Evolutionary conservation across 2,329 filamentous ascomycete genomes (phyloP).

Genomic region (Mycocentrospora acerina): DNA sequence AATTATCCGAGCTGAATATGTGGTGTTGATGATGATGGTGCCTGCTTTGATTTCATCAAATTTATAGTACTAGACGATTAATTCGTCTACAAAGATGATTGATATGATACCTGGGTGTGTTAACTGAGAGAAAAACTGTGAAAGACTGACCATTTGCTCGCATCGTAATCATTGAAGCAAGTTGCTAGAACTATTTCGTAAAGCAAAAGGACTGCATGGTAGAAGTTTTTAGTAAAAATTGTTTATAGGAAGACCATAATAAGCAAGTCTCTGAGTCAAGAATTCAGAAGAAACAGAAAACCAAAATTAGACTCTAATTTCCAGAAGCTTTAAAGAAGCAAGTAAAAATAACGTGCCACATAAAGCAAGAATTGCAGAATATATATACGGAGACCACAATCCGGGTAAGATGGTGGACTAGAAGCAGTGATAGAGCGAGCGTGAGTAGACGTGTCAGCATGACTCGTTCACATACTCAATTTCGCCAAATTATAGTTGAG

Average conservation of each 20-base stretch:
- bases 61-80: slow-evolving; percentile 5
- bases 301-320: too few relatives aligned
- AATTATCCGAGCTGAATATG: slow-evolving; percentile 5
- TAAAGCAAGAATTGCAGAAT: too few relatives aligned
- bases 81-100: slow-evolving; percentile 5
- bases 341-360: too few relatives aligned
- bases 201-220: slow-evolving; percentile 8
- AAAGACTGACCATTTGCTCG: background rate
- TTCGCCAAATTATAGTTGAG: too few relatives aligned
- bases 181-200: slow-evolving; percentile 10
- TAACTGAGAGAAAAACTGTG: background rate
- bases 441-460: too few relatives aligned
- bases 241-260: slow-evolving; percentile 5
- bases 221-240: slow-evolving; percentile 6
- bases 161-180: slow-evolving; percentile 10
- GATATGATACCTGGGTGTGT: slow-evolving; percentile 6
- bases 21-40: slow-evolving; percentile 5
- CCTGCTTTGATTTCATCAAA: slow-evolving; percentile 4
- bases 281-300: too few relatives aligned
- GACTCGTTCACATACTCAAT: too few relatives aligned
- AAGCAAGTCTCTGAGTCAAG: too few relatives aligned
- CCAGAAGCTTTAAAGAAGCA: too few relatives aligned
- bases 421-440: too few relatives aligned
- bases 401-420: too few relatives aligned
- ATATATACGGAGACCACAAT: too few relatives aligned